phyloP scores from a whole-genome alignment of 2,329 filamentous ascomycete genomes.

The Zymoseptoria brevis region DNA sequence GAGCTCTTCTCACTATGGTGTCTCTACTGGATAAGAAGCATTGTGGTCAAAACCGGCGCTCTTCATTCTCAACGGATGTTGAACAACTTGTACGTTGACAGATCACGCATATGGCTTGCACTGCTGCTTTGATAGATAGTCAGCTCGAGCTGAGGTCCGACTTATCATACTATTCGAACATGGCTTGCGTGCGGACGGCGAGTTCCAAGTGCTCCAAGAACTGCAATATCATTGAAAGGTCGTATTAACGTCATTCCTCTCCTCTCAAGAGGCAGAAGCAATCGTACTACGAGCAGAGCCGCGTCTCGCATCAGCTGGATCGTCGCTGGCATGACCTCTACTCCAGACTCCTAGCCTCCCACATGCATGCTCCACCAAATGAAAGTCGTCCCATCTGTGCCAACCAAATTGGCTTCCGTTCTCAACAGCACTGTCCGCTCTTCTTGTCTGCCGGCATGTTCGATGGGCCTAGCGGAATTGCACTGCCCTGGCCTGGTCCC shows the following conservation, averaged over 20 bases:
- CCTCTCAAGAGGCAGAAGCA: neutral
- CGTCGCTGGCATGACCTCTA: neutral
- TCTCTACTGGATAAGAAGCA: too few species aligned
- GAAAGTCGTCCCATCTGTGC: neutral
- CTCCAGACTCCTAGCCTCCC: neutral
- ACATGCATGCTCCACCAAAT: neutral
- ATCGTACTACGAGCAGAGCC: neutral
- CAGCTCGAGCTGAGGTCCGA: neutral
- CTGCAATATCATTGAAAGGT: neutral
- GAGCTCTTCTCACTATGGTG: too few species aligned
- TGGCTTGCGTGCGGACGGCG: neutral
- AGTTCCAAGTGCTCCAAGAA: neutral
- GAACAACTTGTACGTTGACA: too few species aligned
- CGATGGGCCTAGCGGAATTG: constrained; percentile 75
- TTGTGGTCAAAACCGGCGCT: too few species aligned
- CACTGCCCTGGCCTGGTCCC: constrained; percentile 64
- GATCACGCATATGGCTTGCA: neutral
- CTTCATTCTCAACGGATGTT: too few species aligned
- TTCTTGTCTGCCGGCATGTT: constrained; percentile 77
- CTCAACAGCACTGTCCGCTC: constrained; percentile 71
- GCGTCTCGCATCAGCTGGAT: neutral
- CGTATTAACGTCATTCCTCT: neutral
- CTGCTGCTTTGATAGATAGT: neutral
- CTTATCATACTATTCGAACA: too few species aligned
- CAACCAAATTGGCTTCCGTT: neutral